phyloP scores from a whole-genome alignment of 2,329 filamentous ascomycete genomes.

The Epichloe gansuensis region DNA sequence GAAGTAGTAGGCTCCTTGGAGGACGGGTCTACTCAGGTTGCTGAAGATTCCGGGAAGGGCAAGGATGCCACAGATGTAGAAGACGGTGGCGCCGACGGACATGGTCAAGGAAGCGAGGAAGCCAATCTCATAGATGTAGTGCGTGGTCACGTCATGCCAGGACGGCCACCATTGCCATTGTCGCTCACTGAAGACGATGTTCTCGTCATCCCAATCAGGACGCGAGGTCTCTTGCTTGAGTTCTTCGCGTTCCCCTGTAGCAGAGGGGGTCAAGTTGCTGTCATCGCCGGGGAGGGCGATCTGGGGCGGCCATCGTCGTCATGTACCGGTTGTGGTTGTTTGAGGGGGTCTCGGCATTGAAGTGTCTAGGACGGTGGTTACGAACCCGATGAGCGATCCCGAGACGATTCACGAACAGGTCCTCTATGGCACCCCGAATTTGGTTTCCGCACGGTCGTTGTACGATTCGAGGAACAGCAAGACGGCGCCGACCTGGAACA shows the following conservation, averaged over 20 bases:
- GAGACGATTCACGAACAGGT: conserved; percentile 9
- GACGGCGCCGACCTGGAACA: conserved; percentile 46
- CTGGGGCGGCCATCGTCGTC: background rate
- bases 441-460: conserved; percentile 34
- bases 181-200: conserved; percentile 8
- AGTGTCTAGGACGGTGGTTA: background rate
- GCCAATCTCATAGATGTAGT: conserved; percentile 50
- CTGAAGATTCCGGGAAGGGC: conserved; percentile 44
- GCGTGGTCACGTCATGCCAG: conserved; percentile 38
- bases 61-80: conserved; percentile 52
- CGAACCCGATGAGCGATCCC: background rate
- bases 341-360: conserved; percentile 2
- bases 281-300: background rate
- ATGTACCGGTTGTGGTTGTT: background rate
- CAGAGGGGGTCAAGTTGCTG: background rate
- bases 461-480: conserved; percentile 47
- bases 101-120: conserved; percentile 48
- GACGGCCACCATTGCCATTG: conserved; percentile 49
- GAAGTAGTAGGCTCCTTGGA: conserved; percentile 44
- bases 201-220: background rate
- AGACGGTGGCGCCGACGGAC: conserved; percentile 47
- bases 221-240: background rate
- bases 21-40: conserved; percentile 29
- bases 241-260: background rate
- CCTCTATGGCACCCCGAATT: conserved; percentile 34